These are phyloP conservation scores for Chaetomium fimeti DNA, from an alignment of 495 filamentous ascomycete genomes.

Conservation along the genomic window DNA sequence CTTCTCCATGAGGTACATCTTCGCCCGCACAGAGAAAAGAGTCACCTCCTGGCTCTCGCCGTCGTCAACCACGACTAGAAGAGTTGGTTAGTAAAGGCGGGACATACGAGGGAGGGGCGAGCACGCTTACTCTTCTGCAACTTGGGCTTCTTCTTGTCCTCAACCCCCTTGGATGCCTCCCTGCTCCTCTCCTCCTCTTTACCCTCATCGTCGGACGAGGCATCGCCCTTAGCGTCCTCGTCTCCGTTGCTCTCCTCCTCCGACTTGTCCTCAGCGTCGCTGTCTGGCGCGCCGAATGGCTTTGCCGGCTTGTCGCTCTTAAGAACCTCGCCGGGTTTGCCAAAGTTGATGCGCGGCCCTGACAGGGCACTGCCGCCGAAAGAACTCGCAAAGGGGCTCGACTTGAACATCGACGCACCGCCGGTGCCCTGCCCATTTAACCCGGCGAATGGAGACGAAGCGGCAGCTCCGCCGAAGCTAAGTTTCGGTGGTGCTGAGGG, in stretches of 20 bases:
- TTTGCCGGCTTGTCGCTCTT: slow-evolving; percentile 59
- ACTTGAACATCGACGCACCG: slow-evolving; percentile 45
- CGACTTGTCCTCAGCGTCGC: slow-evolving; percentile 55
- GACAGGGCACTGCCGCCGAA: slow-evolving; percentile 57
- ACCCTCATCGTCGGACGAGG: slow-evolving; percentile 32
- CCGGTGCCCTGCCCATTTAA: slow-evolving; percentile 26
- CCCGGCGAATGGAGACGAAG: slow-evolving; percentile 32
- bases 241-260: slow-evolving; percentile 49
- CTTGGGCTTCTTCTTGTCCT: slow-evolving; percentile 65
- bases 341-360: slow-evolving; percentile 62
- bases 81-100: slow-evolving; percentile 31
- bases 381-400: slow-evolving; percentile 46
- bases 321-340: slow-evolving; percentile 58
- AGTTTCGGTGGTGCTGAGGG: slow-evolving; percentile 36
- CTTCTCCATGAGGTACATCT: slow-evolving; percentile 72
- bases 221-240: slow-evolving; percentile 23
- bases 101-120: neutral
- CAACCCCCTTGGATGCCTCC: slow-evolving; percentile 38
- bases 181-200: slow-evolving; percentile 51
- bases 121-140: slow-evolving; percentile 61
- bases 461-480: slow-evolving; percentile 34
- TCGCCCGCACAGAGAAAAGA: slow-evolving; percentile 63
- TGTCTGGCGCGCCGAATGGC: slow-evolving; percentile 69
- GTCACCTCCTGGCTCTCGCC: slow-evolving; percentile 78
- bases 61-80: slow-evolving; percentile 50